Evolutionary conservation across 2,329 filamentous ascomycete genomes (phyloP), one percentile per base, ranked within the genome.

Genomic region (Epicoccum nigrum): DNA sequence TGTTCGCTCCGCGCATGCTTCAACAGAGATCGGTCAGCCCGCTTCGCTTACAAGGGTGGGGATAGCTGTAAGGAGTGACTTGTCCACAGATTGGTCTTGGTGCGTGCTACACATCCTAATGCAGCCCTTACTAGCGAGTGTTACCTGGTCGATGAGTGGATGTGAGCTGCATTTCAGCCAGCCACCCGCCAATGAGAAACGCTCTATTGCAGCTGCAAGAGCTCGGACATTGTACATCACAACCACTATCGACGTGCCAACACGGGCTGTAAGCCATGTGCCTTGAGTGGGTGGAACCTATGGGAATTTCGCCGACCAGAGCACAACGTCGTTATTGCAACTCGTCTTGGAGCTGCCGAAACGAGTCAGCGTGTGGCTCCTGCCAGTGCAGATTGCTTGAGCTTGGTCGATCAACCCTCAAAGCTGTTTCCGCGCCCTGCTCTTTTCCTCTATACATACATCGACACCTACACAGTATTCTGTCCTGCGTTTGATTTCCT

Each of bases 161-260:
- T 4, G 13, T 9, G 11, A 9, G 33, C 47, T 55, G 40, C 38
- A 44, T 34, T 56, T 44, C 58, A 54, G 44, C 55, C 47, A 48
- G 49, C 50, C 41, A 51, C 42, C 43, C 49, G 54, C 35, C 63
- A 65, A 64, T 64, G 23, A 50, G 28, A 30, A 15, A 32, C 12
- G 40, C 30, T 31, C 32, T 19, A 50, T 57, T 44, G 42, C 21
- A 51, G 45, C 40, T 46, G 45, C 38, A 40, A 44, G 23, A 39
- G 49, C 46, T 40, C 23, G 45, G 51, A 44, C 42, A 9, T 32
- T 21, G 30, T 31, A 21, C 19, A 55, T 46, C 49, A 25, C 32
- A 45, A 50, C 40, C 33, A 50, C n/a, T 11, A 21, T 54, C 33
- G 48, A 16, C 27, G 38, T 31, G 30, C 49, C 20, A 45, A 51